Percentiles rank a stretch among this genome's conserved stretches.
These are phyloP conservation scores for Vararia minispora DNA, from an alignment of 768 basidiomycete genomes.

Conservation along the genomic window DNA sequence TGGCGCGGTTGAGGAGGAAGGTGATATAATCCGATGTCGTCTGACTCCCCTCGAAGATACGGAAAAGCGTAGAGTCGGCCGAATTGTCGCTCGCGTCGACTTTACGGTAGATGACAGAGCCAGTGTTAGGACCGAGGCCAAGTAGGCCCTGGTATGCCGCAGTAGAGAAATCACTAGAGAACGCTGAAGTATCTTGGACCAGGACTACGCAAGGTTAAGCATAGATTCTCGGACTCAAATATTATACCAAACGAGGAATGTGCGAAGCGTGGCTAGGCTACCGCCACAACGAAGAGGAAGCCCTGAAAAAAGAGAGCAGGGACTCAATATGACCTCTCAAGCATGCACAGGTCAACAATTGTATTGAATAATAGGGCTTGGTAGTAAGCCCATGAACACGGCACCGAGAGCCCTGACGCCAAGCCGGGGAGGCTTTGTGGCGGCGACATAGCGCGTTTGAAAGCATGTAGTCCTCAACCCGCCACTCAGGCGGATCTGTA, in stretches of 20 bases:
- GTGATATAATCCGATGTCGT: conserved; percentile 56
- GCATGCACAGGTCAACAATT: too few relatives aligned
- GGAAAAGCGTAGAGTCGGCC: conserved; percentile 51
- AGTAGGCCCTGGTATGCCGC: conserved; percentile 64
- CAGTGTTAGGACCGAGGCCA: conserved; percentile 69
- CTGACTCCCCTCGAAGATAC: conserved; percentile 50
- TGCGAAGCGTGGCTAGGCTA: too few relatives aligned
- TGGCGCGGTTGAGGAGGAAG: conserved; percentile 49
- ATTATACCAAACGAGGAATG: not conserved
- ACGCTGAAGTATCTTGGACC: conserved; percentile 50
- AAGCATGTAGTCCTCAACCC: too few relatives aligned
- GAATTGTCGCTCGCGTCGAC: conserved; percentile 32
- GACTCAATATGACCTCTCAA: too few relatives aligned
- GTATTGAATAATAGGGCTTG: too few relatives aligned
- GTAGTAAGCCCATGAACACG: too few relatives aligned
- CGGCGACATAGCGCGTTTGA: too few relatives aligned
- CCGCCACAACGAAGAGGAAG: too few relatives aligned
- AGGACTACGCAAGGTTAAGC: conserved; percentile 32
- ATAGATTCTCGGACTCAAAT: not conserved
- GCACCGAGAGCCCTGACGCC: too few relatives aligned
- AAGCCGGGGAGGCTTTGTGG: too few relatives aligned
- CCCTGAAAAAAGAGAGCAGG: too few relatives aligned
- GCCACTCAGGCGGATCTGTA: too few relatives aligned
- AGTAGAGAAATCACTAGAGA: conserved; percentile 45
- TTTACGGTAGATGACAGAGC: conserved; percentile 51